Percentiles rank a stretch among this genome's conserved stretches.
These are phyloP conservation scores for Podaxis sp. DNA, from an alignment of 768 basidiomycete species.

Conservation along the genomic window DNA sequence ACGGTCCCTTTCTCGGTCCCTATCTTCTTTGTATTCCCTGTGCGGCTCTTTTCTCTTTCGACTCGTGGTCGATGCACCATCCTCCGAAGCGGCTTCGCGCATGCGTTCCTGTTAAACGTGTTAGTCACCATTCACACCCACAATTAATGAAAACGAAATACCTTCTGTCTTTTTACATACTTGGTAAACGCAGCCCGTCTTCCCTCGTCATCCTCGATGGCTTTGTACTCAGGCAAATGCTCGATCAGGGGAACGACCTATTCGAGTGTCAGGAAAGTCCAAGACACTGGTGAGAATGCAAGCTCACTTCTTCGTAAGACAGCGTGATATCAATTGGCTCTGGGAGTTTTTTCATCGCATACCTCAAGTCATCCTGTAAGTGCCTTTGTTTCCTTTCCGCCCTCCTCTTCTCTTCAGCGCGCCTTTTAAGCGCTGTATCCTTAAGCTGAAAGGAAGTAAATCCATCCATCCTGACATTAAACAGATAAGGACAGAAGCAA, in stretches of 20 bases:
- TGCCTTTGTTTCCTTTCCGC: constrained; percentile 83
- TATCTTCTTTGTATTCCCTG: constrained; percentile 47
- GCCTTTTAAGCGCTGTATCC: constrained; percentile 66
- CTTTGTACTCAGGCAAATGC: constrained; percentile 83
- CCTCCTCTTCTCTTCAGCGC: constrained; percentile 85
- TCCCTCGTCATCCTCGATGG: constrained; percentile 85
- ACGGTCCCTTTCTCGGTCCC: constrained; percentile 43
- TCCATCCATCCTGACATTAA: constrained; percentile 2
- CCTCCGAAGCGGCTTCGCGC: constrained; percentile 75
- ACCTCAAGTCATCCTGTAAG: constrained; percentile 92
- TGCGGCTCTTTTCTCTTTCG: constrained; percentile 77
- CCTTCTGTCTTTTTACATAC: constrained; percentile 90
- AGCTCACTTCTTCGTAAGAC: constrained; percentile 77
- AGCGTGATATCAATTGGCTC: constrained; percentile 77
- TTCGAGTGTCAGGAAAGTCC: constrained; percentile 11
- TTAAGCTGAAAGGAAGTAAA: constrained; percentile 53
- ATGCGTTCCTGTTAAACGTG: constrained; percentile 62
- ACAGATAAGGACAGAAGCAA: not conserved
- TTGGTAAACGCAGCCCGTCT: constrained; percentile 82
- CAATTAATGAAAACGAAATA: constrained; percentile 25
- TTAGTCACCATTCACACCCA: not conserved
- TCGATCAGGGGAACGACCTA: constrained; percentile 77
- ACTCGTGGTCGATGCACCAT: constrained; percentile 80
- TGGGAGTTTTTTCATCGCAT: constrained; percentile 88
- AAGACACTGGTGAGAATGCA: not conserved